phyloP scores from a whole-genome alignment of 352 stramenopile species.

The Nothophytophthora sp. region DNA sequence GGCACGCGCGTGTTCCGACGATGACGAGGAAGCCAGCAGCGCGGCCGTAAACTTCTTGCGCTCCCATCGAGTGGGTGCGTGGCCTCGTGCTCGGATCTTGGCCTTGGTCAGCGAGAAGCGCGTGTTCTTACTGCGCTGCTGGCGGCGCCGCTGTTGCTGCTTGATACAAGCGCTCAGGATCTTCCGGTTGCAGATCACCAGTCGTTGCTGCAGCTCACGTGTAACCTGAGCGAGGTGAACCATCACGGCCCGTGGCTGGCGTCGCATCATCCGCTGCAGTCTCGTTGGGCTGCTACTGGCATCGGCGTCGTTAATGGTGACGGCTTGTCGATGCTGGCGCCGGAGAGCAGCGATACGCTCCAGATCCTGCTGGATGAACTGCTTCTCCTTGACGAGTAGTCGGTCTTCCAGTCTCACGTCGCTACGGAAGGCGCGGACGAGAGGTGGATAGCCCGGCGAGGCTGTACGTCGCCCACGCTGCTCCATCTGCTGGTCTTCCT shows the following conservation, averaged over 20 bases:
- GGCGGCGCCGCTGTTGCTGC: constrained; percentile 25
- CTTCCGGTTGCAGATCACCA: constrained; percentile 68
- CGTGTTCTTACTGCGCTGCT: constrained; percentile 5
- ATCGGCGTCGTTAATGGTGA: constrained; percentile 2
- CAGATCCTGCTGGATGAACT: constrained; percentile 58
- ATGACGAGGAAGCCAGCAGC: background rate
- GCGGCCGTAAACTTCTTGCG: constrained; percentile 28
- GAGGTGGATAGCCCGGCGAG: constrained; percentile 14
- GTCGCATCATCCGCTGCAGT: constrained; percentile 1
- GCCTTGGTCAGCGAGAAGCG: constrained; percentile 37
- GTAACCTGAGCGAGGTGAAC: constrained; percentile 53
- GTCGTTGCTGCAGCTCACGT: constrained; percentile 44
- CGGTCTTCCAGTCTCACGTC: constrained; percentile 46
- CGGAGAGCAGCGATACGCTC: constrained; percentile 31
- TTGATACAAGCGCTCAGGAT: constrained; percentile 58
- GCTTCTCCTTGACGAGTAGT: constrained; percentile 62
- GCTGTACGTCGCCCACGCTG: background rate
- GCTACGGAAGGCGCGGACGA: constrained; percentile 61
- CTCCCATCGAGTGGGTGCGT: constrained; percentile 43
- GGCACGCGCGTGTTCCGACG: background rate
- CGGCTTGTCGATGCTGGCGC: constrained; percentile 19
- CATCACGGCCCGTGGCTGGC: constrained; percentile 35
- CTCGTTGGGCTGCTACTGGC: background rate
- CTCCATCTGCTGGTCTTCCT: constrained; percentile 1
- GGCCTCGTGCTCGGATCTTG: constrained; percentile 44